Percentiles rank a stretch among this genome's conserved stretches.
phyloP scores from a whole-genome alignment of 2,329 filamentous ascomycete species.

The Cyclaneusma minus region DNA sequence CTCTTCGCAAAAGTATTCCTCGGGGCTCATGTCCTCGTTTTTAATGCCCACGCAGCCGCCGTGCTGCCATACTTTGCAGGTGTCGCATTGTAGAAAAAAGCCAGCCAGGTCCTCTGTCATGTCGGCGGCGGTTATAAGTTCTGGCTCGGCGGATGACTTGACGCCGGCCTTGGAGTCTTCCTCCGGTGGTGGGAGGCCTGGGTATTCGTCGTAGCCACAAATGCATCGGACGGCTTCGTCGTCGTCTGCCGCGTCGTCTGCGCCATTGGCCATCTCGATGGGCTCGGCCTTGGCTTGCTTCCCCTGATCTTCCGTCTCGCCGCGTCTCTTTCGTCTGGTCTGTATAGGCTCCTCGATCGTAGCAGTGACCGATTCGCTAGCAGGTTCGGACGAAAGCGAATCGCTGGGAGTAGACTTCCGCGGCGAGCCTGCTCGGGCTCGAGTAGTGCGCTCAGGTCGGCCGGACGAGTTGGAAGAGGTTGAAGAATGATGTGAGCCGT shows the following conservation, averaged over 20 bases:
- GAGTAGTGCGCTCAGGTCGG: slow-evolving; percentile 59
- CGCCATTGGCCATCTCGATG: slow-evolving; percentile 42
- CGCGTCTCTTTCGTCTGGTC: slow-evolving; percentile 66
- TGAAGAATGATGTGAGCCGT: slow-evolving; percentile 61
- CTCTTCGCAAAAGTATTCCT: slow-evolving; percentile 96
- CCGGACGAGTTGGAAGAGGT: slow-evolving; percentile 63
- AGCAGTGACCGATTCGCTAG: slow-evolving; percentile 39
- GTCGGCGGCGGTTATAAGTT: slow-evolving; percentile 39
- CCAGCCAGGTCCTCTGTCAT: slow-evolving; percentile 78
- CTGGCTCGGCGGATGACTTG: slow-evolving; percentile 40
- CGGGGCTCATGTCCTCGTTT: slow-evolving; percentile 80
- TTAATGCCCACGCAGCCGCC: slow-evolving; percentile 95
- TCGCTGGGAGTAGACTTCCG: slow-evolving; percentile 61
- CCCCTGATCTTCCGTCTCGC: slow-evolving; percentile 26
- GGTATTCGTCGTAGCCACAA: slow-evolving; percentile 89
- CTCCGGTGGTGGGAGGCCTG: slow-evolving; percentile 60
- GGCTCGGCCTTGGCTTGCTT: slow-evolving; percentile 33
- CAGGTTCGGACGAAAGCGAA: slow-evolving; percentile 55
- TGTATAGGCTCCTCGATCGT: slow-evolving; percentile 47
- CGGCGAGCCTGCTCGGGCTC: slow-evolving; percentile 58
- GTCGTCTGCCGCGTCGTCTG: slow-evolving; percentile 58
- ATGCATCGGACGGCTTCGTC: slow-evolving; percentile 93
- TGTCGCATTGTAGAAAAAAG: slow-evolving; percentile 94
- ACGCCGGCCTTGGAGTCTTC: slow-evolving; percentile 32
- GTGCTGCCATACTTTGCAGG: slow-evolving; percentile 98